Percentiles rank a stretch among this genome's conserved stretches.
These are phyloP conservation scores for Noccaea caerulescens DNA, from an alignment of 345 rosid species.

Conservation along the genomic window DNA sequence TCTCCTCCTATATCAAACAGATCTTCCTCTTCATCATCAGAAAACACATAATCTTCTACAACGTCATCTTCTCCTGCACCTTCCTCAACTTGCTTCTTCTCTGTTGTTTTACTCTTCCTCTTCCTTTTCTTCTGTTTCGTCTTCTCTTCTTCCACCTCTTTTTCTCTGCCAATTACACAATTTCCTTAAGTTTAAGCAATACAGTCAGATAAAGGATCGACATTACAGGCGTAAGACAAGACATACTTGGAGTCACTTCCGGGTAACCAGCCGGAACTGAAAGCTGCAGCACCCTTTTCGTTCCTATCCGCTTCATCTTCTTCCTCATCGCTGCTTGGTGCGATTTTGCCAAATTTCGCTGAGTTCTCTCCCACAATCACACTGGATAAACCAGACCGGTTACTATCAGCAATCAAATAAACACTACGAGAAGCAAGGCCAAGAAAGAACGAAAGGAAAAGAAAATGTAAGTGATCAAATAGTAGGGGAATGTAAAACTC, in stretches of 20 bases:
- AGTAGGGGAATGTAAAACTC: conserved; percentile 17
- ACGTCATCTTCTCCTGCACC: conserved; percentile 70
- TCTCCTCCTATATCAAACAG: conserved; percentile 44
- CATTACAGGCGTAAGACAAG: background rate
- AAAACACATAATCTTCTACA: conserved; percentile 84
- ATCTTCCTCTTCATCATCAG: conserved; percentile 66
- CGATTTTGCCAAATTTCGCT: conserved; percentile 56
- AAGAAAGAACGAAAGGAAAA: background rate
- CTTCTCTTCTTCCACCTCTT: conserved; percentile 52
- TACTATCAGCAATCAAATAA: conserved; percentile 12
- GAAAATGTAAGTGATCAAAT: background rate
- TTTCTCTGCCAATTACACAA: conserved; percentile 46
- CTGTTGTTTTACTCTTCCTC: conserved; percentile 52
- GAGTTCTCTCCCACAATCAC: conserved; percentile 82
- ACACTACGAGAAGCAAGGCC: background rate
- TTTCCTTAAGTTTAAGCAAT: background rate
- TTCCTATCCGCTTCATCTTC: conserved; percentile 57
- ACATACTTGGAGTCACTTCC: conserved; percentile 65
- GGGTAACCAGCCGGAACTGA: conserved; percentile 90
- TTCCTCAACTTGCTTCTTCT: conserved; percentile 40
- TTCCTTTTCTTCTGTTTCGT: conserved; percentile 52
- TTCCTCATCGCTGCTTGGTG: conserved; percentile 54
- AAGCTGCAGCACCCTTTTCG: conserved; percentile 62
- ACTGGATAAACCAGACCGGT: conserved; percentile 50
- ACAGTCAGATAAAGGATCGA: background rate